Evolutionary conservation across 768 basidiomycete species (phyloP).

Genomic region (Termitomyces sp.): DNA sequence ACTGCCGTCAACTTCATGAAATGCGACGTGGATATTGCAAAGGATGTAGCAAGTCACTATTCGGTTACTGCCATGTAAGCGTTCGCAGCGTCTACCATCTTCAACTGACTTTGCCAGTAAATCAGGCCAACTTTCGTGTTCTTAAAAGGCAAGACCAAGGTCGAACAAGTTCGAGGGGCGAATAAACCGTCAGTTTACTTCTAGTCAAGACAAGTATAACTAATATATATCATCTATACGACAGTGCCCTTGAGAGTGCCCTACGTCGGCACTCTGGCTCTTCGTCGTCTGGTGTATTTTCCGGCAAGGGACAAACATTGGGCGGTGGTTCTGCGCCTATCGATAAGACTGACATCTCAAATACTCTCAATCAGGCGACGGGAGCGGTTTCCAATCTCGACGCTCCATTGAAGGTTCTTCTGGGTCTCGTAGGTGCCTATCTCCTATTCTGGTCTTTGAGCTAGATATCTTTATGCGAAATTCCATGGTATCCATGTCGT

Average conservation of each 20-base stretch:
- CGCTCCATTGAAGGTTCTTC: constrained; percentile 62
- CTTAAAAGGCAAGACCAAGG: constrained; percentile 57
- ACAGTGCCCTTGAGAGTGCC: constrained; percentile 57
- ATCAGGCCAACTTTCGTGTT: constrained; percentile 83
- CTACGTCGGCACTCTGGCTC: constrained; percentile 46
- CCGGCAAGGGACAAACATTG: constrained; percentile 71
- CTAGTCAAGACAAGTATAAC: not conserved
- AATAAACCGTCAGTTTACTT: constrained; percentile 47
- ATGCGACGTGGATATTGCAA: constrained; percentile 70
- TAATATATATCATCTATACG: not conserved
- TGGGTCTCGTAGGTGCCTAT: constrained; percentile 63
- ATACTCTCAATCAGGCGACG: constrained; percentile 27
- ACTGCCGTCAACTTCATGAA: constrained; percentile 76
- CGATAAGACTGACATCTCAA: constrained; percentile 28
- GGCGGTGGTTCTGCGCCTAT: constrained; percentile 42
- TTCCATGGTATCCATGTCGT: not conserved
- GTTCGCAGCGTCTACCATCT: not conserved
- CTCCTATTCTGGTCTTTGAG: constrained; percentile 50
- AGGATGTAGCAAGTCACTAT: constrained; percentile 62
- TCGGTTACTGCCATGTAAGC: constrained; percentile 69
- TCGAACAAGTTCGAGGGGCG: constrained; percentile 73
- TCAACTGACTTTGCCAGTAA: not conserved
- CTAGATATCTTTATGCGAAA: constrained; percentile 7
- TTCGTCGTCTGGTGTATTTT: constrained; percentile 44
- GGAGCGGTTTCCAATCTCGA: constrained; percentile 46